Conservation (phyloP, 192 early-diverging fungal species). For the Coemansia aciculifera region DNA sequence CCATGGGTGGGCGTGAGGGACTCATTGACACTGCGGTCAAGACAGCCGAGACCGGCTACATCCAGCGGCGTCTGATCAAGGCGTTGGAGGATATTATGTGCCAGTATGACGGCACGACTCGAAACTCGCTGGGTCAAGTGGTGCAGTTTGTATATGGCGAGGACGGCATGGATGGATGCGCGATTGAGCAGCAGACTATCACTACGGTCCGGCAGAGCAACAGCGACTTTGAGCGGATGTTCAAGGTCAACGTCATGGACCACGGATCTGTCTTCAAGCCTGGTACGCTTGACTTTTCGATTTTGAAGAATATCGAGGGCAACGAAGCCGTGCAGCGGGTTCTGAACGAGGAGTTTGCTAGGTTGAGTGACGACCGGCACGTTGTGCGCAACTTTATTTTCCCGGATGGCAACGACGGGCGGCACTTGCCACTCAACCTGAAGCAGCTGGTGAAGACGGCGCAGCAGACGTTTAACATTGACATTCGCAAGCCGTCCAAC, state of each 20-base stretch:
- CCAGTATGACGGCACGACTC: constrained; percentile 95
- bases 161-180: constrained; percentile 95
- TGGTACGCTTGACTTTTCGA: constrained; percentile 67
- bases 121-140: constrained; percentile 90
- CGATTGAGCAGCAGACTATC: constrained; percentile 82
- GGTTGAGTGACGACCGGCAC: constrained; percentile 74
- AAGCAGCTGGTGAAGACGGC: constrained; percentile 88
- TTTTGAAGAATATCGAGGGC: constrained; percentile 76
- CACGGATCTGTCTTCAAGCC: constrained; percentile 66
- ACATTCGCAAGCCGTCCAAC: constrained; percentile 76
- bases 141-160: constrained; percentile 98
- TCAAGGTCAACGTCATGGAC: constrained; percentile 77
- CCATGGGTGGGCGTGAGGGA: constrained; percentile 99
- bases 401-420: constrained; percentile 66
- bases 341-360: constrained; percentile 80
- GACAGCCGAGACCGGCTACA: constrained; percentile 99
- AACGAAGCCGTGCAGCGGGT: constrained; percentile 66
- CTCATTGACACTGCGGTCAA: constrained; percentile 99
- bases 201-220: constrained; percentile 69
- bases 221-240: constrained; percentile 74
- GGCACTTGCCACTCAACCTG: constrained; percentile 92
- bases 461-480: constrained; percentile 84
- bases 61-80: constrained; percentile 98
- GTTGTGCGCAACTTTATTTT: constrained; percentile 81
- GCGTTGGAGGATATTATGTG: constrained; percentile 97